Conservation (phyloP, 148 eudicot genomes). For the Amaranthus hypochondriacus region DNA sequence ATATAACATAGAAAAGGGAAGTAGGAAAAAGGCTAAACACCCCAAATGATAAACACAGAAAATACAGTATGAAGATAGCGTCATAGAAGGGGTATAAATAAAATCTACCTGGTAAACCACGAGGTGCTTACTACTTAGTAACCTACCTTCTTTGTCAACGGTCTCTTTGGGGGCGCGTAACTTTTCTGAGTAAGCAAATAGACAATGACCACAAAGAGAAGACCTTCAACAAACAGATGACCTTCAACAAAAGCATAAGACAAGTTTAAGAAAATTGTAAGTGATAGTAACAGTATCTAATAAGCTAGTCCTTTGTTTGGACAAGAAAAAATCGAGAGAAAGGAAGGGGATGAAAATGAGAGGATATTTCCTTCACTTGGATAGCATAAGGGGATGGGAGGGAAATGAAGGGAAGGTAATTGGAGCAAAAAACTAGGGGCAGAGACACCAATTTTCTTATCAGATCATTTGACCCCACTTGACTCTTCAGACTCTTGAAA, state of each 20-base stretch:
- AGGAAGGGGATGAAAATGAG: too few relatives aligned
- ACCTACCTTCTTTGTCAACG: constrained; percentile 77
- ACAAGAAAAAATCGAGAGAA: too few relatives aligned
- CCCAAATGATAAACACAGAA: background rate
- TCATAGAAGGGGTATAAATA: background rate
- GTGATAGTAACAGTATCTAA: background rate
- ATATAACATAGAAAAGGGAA: background rate
- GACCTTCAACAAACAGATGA: constrained; percentile 91
- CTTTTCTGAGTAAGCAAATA: constrained; percentile 79
- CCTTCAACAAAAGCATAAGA: constrained; percentile 41
- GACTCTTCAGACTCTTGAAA: too few relatives aligned
- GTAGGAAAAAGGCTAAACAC: background rate
- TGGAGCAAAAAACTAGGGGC: too few relatives aligned
- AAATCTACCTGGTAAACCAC: too few relatives aligned
- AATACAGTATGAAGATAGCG: background rate
- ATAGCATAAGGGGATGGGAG: too few relatives aligned
- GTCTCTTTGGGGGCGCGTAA: constrained; percentile 95
- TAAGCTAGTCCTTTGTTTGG: too few relatives aligned
- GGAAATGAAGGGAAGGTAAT: too few relatives aligned
- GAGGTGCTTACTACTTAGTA: too few relatives aligned
- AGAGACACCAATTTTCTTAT: too few relatives aligned
- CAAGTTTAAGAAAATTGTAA: background rate
- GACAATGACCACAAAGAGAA: constrained; percentile 76
- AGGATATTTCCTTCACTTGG: too few relatives aligned
- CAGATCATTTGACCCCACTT: too few relatives aligned